These are phyloP conservation scores for Leccinum longicurvipes DNA, from an alignment of 768 basidiomycete genomes.

Conservation along the genomic window DNA sequence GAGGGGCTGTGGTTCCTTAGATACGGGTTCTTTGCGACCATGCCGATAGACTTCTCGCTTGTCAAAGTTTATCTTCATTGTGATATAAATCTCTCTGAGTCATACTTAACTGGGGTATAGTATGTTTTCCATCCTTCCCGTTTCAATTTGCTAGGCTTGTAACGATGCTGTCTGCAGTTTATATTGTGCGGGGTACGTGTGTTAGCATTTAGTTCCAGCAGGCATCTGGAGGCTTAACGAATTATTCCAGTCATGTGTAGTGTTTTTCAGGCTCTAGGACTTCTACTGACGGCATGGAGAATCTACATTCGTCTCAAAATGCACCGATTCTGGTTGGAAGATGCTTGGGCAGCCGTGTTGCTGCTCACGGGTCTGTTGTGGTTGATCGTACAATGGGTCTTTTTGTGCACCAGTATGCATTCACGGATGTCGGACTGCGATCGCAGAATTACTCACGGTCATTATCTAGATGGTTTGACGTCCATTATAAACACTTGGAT, in stretches of 20 bases:
- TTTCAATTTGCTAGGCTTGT: neutral
- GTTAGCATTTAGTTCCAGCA: neutral
- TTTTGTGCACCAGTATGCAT: constrained; percentile 4
- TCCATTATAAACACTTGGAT: constrained; percentile 12
- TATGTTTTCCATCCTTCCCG: neutral
- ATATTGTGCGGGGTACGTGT: constrained; percentile 7
- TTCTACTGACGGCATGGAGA: constrained; percentile 16
- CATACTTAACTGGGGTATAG: neutral
- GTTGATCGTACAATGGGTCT: constrained; percentile 11
- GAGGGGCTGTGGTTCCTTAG: neutral
- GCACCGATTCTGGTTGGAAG: constrained; percentile 20
- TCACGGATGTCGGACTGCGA: neutral
- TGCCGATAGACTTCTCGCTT: constrained; percentile 7
- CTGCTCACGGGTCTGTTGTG: constrained; percentile 12
- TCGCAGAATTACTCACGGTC: neutral
- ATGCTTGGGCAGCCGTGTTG: constrained; percentile 12
- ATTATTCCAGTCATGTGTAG: constrained; percentile 4
- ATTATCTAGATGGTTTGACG: constrained; percentile 1
- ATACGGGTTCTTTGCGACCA: neutral
- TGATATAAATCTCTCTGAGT: neutral
- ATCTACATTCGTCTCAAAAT: constrained; percentile 17
- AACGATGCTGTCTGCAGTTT: constrained; percentile 1
- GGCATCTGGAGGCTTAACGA: neutral
- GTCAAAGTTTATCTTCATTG: constrained; percentile 1
- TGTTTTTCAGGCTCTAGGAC: constrained; percentile 13